These are phyloP conservation scores for Arthrobotrys iridis DNA, from an alignment of 2,329 filamentous ascomycete species.

Conservation along the genomic window DNA sequence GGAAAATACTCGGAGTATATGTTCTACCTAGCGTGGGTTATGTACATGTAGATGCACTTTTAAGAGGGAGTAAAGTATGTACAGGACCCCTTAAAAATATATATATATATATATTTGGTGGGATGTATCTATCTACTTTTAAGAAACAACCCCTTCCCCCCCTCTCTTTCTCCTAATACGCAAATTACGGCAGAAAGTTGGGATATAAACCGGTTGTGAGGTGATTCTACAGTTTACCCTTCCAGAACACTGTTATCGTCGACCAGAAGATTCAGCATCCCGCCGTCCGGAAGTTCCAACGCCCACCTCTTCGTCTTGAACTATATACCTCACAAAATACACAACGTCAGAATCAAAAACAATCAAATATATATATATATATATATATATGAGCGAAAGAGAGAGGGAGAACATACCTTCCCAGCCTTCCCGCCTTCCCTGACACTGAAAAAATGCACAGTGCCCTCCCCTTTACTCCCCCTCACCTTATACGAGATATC, in stretches of 20 bases:
- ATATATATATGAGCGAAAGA: constrained; percentile 5
- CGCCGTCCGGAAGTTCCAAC: constrained; percentile 73
- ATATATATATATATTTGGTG: not conserved
- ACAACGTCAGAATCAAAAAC: not conserved
- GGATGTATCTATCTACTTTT: not conserved
- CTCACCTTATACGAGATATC: constrained; percentile 87
- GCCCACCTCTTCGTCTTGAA: constrained; percentile 95
- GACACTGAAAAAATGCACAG: constrained; percentile 82
- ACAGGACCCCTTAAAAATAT: not conserved
- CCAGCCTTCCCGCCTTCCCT: constrained; percentile 71
- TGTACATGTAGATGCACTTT: too few relatives aligned
- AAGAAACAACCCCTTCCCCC: not conserved
- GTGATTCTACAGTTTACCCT: not conserved
- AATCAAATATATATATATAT: not conserved
- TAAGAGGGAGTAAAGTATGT: not conserved
- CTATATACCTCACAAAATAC: constrained; percentile 59
- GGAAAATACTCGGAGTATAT: too few relatives aligned
- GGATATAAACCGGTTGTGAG: not conserved
- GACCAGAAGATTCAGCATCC: constrained; percentile 79
- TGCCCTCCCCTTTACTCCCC: constrained; percentile 75
- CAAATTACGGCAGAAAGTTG: too few relatives aligned
- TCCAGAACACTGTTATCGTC: constrained; percentile 30
- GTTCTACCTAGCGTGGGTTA: too few relatives aligned
- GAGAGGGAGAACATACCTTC: constrained; percentile 65
- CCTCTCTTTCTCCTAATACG: not conserved